phyloP scores from a whole-genome alignment of 139 green algal genomes.

The Prasinococcaceae sp. region DNA sequence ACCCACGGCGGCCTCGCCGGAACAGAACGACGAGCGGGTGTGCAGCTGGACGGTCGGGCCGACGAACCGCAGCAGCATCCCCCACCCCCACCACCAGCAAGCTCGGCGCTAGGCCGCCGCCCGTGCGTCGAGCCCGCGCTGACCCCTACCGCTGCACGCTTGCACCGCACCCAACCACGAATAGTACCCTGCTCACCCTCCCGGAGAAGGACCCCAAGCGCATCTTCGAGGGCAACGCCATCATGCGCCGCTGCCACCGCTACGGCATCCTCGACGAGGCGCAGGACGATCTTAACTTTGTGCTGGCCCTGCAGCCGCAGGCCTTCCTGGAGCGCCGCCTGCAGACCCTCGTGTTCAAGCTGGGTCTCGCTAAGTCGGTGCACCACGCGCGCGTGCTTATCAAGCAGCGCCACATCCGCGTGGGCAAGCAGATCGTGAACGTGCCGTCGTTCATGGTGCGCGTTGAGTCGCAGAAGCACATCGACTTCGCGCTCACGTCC shows the following conservation, averaged over 20 bases:
- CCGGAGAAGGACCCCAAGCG: slow-evolving; percentile 89
- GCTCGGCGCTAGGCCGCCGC: no score
- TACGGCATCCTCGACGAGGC: slow-evolving; percentile 84
- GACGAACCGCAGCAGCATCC: no score
- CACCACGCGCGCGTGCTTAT: slow-evolving; percentile 98
- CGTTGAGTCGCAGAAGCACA: slow-evolving; percentile 98
- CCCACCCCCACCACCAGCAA: no score
- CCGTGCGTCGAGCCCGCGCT: background rate
- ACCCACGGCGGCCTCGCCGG: no score
- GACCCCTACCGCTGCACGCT: no score
- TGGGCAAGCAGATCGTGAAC: slow-evolving; percentile 99
- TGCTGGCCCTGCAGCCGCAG: slow-evolving; percentile 78
- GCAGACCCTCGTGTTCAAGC: slow-evolving; percentile 99
- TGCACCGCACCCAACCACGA: no score
- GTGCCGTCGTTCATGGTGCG: slow-evolving; percentile 95
- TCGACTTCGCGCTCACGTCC: slow-evolving; percentile 94
- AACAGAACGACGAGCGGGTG: no score
- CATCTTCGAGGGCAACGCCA: slow-evolving; percentile 87
- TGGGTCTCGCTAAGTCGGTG: slow-evolving; percentile 96
- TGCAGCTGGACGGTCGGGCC: no score
- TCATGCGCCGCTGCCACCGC: slow-evolving; percentile 76
- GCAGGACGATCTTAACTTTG: slow-evolving; percentile 99
- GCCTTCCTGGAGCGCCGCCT: slow-evolving; percentile 76
- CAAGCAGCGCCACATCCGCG: slow-evolving; percentile 91
- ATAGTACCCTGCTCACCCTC: slow-evolving; percentile 87